These are phyloP conservation scores for Botrytis tulipae DNA, from an alignment of 2,329 filamentous ascomycete species.

Conservation along the genomic window DNA sequence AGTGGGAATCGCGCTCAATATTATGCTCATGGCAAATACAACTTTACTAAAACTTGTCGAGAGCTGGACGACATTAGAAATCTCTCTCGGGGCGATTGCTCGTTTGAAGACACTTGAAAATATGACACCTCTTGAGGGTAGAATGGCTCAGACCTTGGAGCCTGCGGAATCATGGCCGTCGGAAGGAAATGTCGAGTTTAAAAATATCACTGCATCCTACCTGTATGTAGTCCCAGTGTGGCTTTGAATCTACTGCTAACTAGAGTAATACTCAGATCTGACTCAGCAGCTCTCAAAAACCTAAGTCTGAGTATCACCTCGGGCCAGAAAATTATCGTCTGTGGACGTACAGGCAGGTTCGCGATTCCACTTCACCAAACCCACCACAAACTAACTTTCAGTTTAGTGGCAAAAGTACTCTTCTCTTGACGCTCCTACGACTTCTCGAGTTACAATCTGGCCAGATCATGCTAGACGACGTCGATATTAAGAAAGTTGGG, in stretches of 20 bases:
- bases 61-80: constrained; percentile 58
- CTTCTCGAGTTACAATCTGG: constrained; percentile 9
- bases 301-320: constrained; percentile 47
- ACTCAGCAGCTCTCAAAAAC: constrained; percentile 20
- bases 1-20: constrained; percentile 33
- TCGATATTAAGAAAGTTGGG: constrained; percentile 2
- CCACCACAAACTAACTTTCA: background rate
- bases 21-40: constrained; percentile 29
- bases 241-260: background rate
- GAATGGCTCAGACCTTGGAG: constrained; percentile 10
- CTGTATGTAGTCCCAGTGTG: constrained; percentile 22
- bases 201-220: constrained; percentile 37
- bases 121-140: constrained; percentile 42
- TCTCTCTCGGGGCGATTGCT: constrained; percentile 55
- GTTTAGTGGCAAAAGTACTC: constrained; percentile 14
- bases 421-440: constrained; percentile 15
- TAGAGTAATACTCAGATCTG: background rate
- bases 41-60: constrained; percentile 36
- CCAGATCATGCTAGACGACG: background rate
- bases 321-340: constrained; percentile 52
- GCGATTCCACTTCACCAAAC: background rate
- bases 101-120: constrained; percentile 52
- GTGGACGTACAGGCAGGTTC: constrained; percentile 52
- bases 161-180: constrained; percentile 38
- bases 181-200: constrained; percentile 38